Conservation (phyloP, 2,329 filamentous ascomycete genomes). For the Pseudocercospora musae region DNA sequence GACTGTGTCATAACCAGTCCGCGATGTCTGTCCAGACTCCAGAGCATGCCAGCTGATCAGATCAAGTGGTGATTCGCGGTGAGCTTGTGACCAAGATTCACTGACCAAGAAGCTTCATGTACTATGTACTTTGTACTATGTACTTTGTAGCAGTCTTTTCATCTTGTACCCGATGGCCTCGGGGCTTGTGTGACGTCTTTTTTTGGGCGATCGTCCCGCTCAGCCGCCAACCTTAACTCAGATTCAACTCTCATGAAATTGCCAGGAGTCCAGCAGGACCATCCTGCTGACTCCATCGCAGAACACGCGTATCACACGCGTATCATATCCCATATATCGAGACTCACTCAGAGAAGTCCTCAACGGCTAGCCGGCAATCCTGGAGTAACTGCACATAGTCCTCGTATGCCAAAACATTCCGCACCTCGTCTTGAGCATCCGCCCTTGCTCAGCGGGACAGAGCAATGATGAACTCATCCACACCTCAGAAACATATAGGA, state of each 20-base stretch:
- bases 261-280: background rate
- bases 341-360: background rate
- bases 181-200: background rate
- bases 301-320: background rate
- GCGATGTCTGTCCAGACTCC: background rate
- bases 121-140: no score
- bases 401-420: background rate
- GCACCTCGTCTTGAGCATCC: background rate
- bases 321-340: no score
- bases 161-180: no score
- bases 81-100: background rate
- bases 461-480: background rate
- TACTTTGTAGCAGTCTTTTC: no score
- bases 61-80: background rate
- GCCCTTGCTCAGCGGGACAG: background rate
- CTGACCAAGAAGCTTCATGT: background rate
- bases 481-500: background rate
- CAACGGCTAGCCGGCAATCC: background rate
- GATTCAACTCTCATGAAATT: background rate
- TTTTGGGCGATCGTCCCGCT: no score
- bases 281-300: background rate
- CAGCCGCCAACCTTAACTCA: background rate
- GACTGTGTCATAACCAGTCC: background rate
- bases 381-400: no score
- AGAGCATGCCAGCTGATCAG: background rate